These are phyloP conservation scores for Huntiella abstrusa DNA, from an alignment of 2,329 filamentous ascomycete species.

Conservation along the genomic window DNA sequence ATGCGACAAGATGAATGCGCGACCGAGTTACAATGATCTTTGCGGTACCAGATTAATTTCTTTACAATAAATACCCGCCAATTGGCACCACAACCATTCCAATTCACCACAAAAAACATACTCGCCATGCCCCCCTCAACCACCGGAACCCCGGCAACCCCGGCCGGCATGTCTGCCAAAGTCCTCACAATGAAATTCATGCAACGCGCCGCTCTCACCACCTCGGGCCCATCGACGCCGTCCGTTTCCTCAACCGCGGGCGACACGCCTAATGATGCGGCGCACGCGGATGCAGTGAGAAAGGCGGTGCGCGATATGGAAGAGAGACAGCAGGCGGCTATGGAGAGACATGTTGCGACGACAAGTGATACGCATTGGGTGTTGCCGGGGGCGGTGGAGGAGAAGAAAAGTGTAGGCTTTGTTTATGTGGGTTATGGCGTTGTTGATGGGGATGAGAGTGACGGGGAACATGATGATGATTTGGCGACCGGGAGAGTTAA, in stretches of 20 bases:
- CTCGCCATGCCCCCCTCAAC: conserved; percentile 30
- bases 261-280: conserved; percentile 1
- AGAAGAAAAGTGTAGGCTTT: conserved; percentile 28
- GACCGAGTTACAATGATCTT: not conserved
- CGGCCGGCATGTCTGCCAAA: conserved; percentile 55
- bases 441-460: conserved; percentile 22
- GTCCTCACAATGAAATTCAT: conserved; percentile 96
- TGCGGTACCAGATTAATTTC: not conserved
- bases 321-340: conserved; percentile 38
- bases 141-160: conserved; percentile 23
- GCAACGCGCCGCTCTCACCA: conserved; percentile 54
- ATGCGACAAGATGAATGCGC: too few relatives aligned
- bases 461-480: conserved; percentile 18
- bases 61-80: not conserved
- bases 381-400: conserved; percentile 30
- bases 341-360: conserved; percentile 42
- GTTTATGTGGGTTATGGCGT: conserved; percentile 38
- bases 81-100: not conserved
- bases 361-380: conserved; percentile 61
- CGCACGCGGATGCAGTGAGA: conserved; percentile 32
- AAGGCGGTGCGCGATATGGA: conserved; percentile 49
- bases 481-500: conserved; percentile 18
- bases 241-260: conserved; percentile 16
- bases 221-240: conserved; percentile 22
- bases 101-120: not conserved